These are phyloP conservation scores for Raffaelea arxii DNA, from an alignment of 2,329 filamentous ascomycete species.

Conservation along the genomic window DNA sequence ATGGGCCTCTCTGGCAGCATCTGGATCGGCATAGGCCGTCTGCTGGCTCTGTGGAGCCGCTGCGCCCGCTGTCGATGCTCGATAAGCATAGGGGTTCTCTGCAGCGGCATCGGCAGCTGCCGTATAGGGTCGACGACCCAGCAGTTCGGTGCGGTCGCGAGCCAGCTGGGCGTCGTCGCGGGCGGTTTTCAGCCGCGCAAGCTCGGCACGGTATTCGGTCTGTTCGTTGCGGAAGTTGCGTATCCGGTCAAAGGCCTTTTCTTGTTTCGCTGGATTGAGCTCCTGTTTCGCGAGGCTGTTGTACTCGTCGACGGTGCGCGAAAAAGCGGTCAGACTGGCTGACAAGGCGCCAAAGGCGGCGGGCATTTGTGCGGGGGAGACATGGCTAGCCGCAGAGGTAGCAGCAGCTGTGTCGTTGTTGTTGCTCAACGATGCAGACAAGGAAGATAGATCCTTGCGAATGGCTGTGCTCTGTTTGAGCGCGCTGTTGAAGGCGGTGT, in stretches of 20 bases:
- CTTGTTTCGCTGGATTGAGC: conserved; percentile 80
- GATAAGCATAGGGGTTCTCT: conserved; percentile 82
- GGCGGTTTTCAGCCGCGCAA: conserved; percentile 67
- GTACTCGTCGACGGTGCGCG: conserved; percentile 90
- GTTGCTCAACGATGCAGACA: conserved; percentile 18
- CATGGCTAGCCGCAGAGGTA: conserved; percentile 27
- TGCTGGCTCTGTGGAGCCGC: conserved; percentile 21
- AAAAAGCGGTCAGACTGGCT: conserved; percentile 61
- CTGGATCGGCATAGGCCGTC: conserved; percentile 28
- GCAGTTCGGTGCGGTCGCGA: conserved; percentile 65
- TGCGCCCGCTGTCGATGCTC: conserved; percentile 17
- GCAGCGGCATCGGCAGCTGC: conserved; percentile 66
- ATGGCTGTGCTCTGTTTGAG: conserved; percentile 76
- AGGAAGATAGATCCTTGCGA: conserved; percentile 55
- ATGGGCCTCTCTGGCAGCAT: conserved; percentile 35
- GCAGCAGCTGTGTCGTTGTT: not conserved
- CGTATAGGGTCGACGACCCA: conserved; percentile 78
- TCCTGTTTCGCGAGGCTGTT: conserved; percentile 76
- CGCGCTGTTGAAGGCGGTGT: conserved; percentile 77
- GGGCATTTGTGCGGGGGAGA: conserved; percentile 23
- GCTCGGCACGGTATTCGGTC: conserved; percentile 65
- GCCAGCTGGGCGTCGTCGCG: conserved; percentile 63
- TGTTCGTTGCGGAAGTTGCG: conserved; percentile 80
- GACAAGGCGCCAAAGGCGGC: conserved; percentile 55
- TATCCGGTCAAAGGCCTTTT: conserved; percentile 78